Evolutionary conservation across 148 eudicot species (phyloP).

Genomic region (Vaccinium macrocarpon): DNA sequence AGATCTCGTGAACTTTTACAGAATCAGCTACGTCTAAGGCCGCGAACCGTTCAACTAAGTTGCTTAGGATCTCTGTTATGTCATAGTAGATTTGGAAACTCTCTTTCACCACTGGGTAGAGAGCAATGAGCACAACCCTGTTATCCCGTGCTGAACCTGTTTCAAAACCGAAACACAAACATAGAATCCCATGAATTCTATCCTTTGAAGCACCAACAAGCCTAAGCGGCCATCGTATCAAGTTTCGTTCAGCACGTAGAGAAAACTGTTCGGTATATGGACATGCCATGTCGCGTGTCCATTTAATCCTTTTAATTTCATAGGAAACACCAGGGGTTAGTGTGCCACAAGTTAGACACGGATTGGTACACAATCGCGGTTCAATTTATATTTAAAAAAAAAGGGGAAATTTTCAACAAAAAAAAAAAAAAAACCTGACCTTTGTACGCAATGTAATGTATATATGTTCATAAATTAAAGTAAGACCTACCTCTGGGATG

Average conservation of each 20-base stretch:
- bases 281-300: too few species aligned
- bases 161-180: neutral
- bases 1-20: conserved; percentile 50
- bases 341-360: neutral
- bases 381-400: neutral
- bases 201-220: neutral
- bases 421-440: too few species aligned
- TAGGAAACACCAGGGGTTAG: neutral
- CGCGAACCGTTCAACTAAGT: conserved; percentile 57
- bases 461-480: neutral
- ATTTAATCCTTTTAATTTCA: too few species aligned
- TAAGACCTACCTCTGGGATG: conserved; percentile 62
- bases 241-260: too few species aligned
- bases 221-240: neutral
- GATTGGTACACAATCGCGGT: neutral
- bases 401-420: too few species aligned
- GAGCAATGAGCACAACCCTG: conserved; percentile 61
- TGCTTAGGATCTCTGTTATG: conserved; percentile 48
- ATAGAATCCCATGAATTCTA: neutral
- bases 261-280: too few species aligned
- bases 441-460: too few species aligned
- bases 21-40: conserved; percentile 54
- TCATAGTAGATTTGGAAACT: conserved; percentile 64
- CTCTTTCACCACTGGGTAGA: conserved; percentile 61
- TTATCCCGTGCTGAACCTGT: conserved; percentile 66